Percentiles rank a stretch among this genome's conserved stretches.
These are phyloP conservation scores for Thelephora ganbajun DNA, from an alignment of 768 basidiomycete species.

Conservation along the genomic window DNA sequence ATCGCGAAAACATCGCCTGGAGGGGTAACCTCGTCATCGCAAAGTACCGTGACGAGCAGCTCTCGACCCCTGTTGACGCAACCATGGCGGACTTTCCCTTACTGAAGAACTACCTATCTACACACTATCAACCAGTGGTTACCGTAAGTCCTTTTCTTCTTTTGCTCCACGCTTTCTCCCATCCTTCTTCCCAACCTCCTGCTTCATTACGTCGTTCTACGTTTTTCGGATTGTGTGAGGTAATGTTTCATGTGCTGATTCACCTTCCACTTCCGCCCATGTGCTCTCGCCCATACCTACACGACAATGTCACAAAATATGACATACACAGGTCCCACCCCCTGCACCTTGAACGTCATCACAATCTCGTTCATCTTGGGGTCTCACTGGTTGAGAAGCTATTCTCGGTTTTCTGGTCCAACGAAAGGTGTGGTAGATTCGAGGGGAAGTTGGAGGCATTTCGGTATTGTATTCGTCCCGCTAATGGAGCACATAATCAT, in stretches of 20 bases:
- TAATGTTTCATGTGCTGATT: neutral
- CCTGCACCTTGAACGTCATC: too few relatives aligned
- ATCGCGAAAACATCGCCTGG: slow-evolving; percentile 56
- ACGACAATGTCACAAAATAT: too few relatives aligned
- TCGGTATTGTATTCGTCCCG: too few relatives aligned
- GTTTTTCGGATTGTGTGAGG: neutral
- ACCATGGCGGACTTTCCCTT: slow-evolving; percentile 81
- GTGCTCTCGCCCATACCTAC: too few relatives aligned
- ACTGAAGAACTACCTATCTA: slow-evolving; percentile 65
- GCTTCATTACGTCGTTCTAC: neutral
- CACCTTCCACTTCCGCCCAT: too few relatives aligned
- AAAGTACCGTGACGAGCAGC: slow-evolving; percentile 40
- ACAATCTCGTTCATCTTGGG: too few relatives aligned
- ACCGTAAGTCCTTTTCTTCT: slow-evolving; percentile 17
- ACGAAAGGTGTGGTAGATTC: too few relatives aligned
- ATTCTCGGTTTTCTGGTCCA: too few relatives aligned
- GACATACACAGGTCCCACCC: too few relatives aligned
- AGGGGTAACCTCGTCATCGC: slow-evolving; percentile 69
- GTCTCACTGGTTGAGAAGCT: too few relatives aligned
- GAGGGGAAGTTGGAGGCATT: too few relatives aligned
- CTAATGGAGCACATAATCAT: too few relatives aligned
- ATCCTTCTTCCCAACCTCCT: neutral
- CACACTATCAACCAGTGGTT: slow-evolving; percentile 39
- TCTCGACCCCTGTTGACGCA: slow-evolving; percentile 46
- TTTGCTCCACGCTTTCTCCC: neutral